phyloP scores from a whole-genome alignment of 345 rosid genomes.

The Draba incana region DNA sequence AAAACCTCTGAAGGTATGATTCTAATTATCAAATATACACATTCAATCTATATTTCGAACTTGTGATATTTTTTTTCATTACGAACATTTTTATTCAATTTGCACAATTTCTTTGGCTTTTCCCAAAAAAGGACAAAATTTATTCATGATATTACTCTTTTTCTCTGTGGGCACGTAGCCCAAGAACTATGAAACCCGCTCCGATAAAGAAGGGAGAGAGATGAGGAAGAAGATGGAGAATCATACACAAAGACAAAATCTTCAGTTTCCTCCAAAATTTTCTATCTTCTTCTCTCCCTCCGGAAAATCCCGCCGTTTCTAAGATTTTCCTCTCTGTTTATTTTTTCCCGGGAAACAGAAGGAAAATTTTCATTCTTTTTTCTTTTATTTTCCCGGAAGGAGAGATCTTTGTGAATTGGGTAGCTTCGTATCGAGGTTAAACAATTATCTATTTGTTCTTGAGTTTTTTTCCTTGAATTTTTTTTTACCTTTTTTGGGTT shows the following conservation, averaged over 20 bases:
- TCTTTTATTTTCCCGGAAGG: conserved; percentile 25
- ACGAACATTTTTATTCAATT: too few relatives aligned
- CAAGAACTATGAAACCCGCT: conserved; percentile 35
- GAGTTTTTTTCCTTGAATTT: too few relatives aligned
- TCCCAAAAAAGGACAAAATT: not conserved
- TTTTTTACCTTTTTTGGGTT: conserved; percentile 1
- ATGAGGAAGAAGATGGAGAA: conserved; percentile 38
- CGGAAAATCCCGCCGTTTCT: conserved; percentile 30
- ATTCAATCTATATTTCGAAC: too few relatives aligned
- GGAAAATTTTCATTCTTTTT: conserved; percentile 10
- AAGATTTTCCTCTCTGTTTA: conserved; percentile 33
- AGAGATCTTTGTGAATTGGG: conserved; percentile 27
- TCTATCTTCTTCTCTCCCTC: conserved; percentile 4
- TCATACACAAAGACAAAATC: too few relatives aligned
- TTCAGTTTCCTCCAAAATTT: conserved; percentile 14
- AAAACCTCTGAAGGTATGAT: not conserved
- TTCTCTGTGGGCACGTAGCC: conserved; percentile 28
- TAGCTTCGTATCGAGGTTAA: conserved; percentile 25
- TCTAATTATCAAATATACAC: too few relatives aligned
- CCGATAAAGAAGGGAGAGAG: conserved; percentile 38
- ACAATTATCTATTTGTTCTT: not conserved
- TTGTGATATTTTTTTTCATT: too few relatives aligned
- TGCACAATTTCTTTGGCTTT: too few relatives aligned
- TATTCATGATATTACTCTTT: not conserved
- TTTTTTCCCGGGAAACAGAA: conserved; percentile 36